Percentiles rank a stretch among this genome's conserved stretches.
phyloP scores from a whole-genome alignment of 805 yeast species.

The Grigorovia transvaalensis region DNA sequence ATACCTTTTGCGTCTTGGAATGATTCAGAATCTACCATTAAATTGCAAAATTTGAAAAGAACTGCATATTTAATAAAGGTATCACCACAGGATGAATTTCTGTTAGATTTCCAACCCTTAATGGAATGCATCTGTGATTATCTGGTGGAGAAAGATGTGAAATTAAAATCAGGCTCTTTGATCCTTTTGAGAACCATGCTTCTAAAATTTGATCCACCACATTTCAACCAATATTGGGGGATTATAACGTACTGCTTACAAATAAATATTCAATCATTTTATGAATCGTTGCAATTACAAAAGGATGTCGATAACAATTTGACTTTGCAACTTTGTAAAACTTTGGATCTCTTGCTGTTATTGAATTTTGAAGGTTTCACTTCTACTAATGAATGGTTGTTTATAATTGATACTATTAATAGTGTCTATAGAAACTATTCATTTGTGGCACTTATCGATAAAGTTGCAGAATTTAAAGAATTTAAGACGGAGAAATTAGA shows the following conservation, averaged over 20 bases:
- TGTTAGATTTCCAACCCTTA: constrained; percentile 39
- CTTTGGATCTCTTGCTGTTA: constrained; percentile 64
- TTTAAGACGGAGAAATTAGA: constrained; percentile 27
- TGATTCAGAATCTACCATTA: constrained; percentile 51
- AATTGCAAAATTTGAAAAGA: constrained; percentile 46
- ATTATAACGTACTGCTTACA: constrained; percentile 53
- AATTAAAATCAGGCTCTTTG: constrained; percentile 29
- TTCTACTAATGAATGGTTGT: constrained; percentile 69
- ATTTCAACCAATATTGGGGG: constrained; percentile 62
- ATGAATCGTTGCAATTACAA: constrained; percentile 21
- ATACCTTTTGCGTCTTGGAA: constrained; percentile 51
- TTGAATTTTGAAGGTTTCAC: constrained; percentile 70
- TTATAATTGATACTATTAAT: constrained; percentile 58
- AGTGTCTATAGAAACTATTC: constrained; percentile 37
- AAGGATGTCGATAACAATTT: constrained; percentile 24
- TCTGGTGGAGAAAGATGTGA: constrained; percentile 22
- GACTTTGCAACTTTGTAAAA: constrained; percentile 54
- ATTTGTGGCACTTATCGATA: constrained; percentile 36
- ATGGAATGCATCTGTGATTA: constrained; percentile 35
- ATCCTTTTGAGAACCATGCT: constrained; percentile 55
- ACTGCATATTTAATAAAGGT: constrained; percentile 54
- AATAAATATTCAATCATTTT: constrained; percentile 22
- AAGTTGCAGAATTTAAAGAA: constrained; percentile 31
- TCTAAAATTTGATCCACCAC: constrained; percentile 50
- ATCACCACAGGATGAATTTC: constrained; percentile 47